These are phyloP conservation scores for Ceratocystis albifundus DNA, from an alignment of 2,329 filamentous ascomycete genomes.

Conservation along the genomic window DNA sequence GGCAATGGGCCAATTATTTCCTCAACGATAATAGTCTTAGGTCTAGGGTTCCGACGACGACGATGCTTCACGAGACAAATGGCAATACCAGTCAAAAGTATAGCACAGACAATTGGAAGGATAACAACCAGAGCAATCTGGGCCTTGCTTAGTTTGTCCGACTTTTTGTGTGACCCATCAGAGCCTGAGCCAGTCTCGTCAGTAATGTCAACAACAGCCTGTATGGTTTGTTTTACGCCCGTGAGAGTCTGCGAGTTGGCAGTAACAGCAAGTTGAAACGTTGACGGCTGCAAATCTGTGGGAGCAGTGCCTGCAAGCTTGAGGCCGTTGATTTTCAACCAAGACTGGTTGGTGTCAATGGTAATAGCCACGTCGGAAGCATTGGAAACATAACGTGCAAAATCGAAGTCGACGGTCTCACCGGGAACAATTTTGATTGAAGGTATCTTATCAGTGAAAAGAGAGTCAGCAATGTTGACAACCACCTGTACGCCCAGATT, in stretches of 20 bases:
- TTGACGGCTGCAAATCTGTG: neutral
- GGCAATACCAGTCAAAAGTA: slow-evolving; percentile 30
- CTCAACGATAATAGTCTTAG: slow-evolving; percentile 18
- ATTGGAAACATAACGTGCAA: slow-evolving; percentile 35
- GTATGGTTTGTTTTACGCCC: slow-evolving; percentile 19
- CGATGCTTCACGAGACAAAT: slow-evolving; percentile 31
- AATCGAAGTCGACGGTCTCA: slow-evolving; percentile 34
- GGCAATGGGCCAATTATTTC: slow-evolving; percentile 18
- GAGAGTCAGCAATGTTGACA: slow-evolving; percentile 30
- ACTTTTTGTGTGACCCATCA: slow-evolving; percentile 25
- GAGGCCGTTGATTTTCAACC: slow-evolving; percentile 35
- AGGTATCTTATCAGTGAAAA: slow-evolving; percentile 33
- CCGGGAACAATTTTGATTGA: slow-evolving; percentile 35
- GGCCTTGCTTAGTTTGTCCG: slow-evolving; percentile 23
- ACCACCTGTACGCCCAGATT: slow-evolving; percentile 44
- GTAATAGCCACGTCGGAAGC: slow-evolving; percentile 33
- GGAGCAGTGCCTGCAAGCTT: slow-evolving; percentile 36
- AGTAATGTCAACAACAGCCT: slow-evolving; percentile 31
- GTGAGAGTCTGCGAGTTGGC: slow-evolving; percentile 22
- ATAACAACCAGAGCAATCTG: slow-evolving; percentile 36
- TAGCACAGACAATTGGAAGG: slow-evolving; percentile 33
- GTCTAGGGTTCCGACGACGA: slow-evolving; percentile 26
- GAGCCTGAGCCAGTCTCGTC: slow-evolving; percentile 27
- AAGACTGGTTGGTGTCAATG: slow-evolving; percentile 33
- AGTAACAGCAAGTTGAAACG: slow-evolving; percentile 16